A percentile compares a stretch with the other conserved stretches of the same genome.
phyloP scores from a whole-genome alignment of 441 rosid genomes.

The Erodium chrysanthum region DNA sequence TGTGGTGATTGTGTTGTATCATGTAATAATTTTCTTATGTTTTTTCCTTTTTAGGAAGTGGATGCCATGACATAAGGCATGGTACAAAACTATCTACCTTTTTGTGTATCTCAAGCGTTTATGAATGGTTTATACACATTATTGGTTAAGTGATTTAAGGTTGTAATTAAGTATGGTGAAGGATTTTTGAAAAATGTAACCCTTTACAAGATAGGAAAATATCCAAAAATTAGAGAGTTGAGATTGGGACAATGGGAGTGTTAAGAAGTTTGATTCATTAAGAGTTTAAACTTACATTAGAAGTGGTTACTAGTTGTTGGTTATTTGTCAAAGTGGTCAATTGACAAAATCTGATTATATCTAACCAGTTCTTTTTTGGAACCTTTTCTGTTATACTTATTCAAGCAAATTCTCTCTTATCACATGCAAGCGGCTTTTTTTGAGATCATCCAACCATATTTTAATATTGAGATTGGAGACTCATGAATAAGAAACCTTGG shows the following conservation, averaged over 20 bases:
- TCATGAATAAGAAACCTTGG: slow-evolving; percentile 1
- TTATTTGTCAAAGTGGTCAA: neutral
- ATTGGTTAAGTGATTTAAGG: neutral
- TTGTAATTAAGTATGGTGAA: neutral
- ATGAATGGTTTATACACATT: neutral
- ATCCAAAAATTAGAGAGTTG: neutral
- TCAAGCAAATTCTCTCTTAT: slow-evolving; percentile 5
- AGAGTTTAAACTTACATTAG: slow-evolving; percentile 1
- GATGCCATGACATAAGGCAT: neutral
- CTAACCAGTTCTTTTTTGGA: neutral
- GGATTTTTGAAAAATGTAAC: neutral
- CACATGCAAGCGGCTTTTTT: neutral
- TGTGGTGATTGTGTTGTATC: neutral
- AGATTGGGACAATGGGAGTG: neutral
- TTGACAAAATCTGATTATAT: neutral
- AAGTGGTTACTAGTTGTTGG: neutral
- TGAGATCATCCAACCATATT: neutral
- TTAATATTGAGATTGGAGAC: neutral
- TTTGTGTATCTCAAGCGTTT: neutral
- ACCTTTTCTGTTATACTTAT: neutral
- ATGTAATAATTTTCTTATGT: neutral
- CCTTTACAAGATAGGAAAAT: neutral
- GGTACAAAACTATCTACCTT: neutral
- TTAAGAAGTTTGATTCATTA: neutral
- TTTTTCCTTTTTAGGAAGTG: neutral